Base-by-base conservation (phyloP, 1,284 basidiomycete genomes). In the Baeospora myosura region DNA sequence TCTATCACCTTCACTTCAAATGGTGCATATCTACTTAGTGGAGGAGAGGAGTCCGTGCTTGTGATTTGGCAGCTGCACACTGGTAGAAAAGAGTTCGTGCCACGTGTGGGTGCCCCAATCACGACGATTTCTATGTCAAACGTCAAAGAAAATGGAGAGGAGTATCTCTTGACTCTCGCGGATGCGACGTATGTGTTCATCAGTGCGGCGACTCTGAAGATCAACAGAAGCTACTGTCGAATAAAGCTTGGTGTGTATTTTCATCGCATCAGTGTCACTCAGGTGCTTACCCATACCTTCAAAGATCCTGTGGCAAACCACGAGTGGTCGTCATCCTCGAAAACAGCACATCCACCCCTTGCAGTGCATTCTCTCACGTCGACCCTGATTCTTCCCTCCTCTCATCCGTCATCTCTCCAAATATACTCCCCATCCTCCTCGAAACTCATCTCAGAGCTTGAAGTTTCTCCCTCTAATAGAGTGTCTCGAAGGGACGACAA, bases 1-100 rank as follows among this genome's bases (percentile, higher is more conserved):
- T 86, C 88, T 1, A 64, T 99, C 20, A 71, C 84, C 0, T 99
- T 97, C 61, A 90, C 92, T 0, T 65, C 82, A 2, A 94, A 94
- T 50, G 96, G 96, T 10, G 86, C 91, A 2, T 94, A 97, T 58
- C 67, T 99, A 16, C 65, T 98, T 36, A 96, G 90, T 42, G 96
- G 93, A 50, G 96, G 96, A 33, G 92, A 98, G 60, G 96, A 98
- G 63, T 80, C 88, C 25, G 95, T 97, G 1, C 65, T 98, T 5
- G 95, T 98, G 18, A 82, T 96, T 43, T 99, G 96, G 96, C 90
- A 94, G 56, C 59, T 96, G 28, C 82, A 89, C 50, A 80, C 82
- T 0, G 85, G 87, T 11, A 87, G 82, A 62, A 81, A 81, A 57
- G 90, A 94, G 60, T 98, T 89, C 57, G 79, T 98, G 3, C 94